phyloP scores from a whole-genome alignment of 768 basidiomycete genomes.

The Polyporus arcularius region DNA sequence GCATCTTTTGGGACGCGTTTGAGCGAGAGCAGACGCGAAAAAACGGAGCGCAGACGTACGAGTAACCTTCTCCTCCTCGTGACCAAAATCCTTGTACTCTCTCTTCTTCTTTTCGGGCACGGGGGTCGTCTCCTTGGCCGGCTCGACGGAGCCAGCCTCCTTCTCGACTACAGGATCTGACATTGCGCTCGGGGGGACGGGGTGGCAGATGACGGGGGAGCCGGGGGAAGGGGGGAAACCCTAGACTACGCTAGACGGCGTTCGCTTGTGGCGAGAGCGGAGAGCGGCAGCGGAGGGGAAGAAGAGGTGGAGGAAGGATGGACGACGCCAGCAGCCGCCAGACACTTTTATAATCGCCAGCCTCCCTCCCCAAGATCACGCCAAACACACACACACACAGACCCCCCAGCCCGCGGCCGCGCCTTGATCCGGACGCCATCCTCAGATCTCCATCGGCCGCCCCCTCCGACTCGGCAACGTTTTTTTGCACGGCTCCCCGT shows the following conservation, averaged over 20 bases:
- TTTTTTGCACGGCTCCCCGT: background rate
- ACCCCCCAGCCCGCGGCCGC: conserved; percentile 5
- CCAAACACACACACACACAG: conserved; percentile 13
- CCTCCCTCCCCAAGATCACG: conserved; percentile 14
- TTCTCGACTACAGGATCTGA: conserved; percentile 55
- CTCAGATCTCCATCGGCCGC: conserved; percentile 15
- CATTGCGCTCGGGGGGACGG: conserved; percentile 27
- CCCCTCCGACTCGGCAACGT: conserved; percentile 10
- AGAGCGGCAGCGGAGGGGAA: conserved; percentile 17
- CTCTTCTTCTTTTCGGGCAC: conserved; percentile 57
- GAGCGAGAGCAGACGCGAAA: conserved; percentile 6
- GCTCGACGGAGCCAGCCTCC: conserved; percentile 57
- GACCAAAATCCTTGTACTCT: conserved; percentile 86
- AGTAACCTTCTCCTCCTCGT: conserved; percentile 57
- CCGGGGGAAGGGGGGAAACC: conserved; percentile 16
- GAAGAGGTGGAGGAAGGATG: conserved; percentile 20
- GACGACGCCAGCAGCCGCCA: conserved; percentile 22
- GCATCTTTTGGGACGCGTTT: conserved; percentile 55
- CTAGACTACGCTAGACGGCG: conserved; percentile 14
- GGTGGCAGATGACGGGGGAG: conserved; percentile 14
- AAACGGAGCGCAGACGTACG: conserved; percentile 49
- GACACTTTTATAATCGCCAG: conserved; percentile 19
- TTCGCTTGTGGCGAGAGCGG: conserved; percentile 15
- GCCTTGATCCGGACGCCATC: conserved; percentile 16
- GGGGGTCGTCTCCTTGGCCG: conserved; percentile 39